These are phyloP conservation scores for Alternaria gansuensis DNA, from an alignment of 2,329 filamentous ascomycete species.

Conservation along the genomic window DNA sequence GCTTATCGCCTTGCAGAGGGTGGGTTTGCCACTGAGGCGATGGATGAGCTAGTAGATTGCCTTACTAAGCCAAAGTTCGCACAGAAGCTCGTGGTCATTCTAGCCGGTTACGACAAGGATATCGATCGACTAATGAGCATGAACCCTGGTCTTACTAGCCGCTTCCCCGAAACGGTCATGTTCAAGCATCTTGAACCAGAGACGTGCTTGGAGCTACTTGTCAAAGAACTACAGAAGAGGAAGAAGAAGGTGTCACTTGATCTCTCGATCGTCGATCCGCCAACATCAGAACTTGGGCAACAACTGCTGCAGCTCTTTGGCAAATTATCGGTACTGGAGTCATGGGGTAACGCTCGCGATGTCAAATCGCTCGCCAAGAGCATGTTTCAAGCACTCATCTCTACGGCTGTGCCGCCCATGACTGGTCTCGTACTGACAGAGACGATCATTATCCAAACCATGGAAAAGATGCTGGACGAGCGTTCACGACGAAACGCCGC, in stretches of 20 bases:
- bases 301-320: conserved; percentile 51
- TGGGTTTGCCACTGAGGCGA: conserved; percentile 65
- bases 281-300: conserved; percentile 25
- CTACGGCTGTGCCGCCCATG: conserved; percentile 28
- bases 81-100: conserved; percentile 70
- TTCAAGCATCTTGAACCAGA: conserved; percentile 58
- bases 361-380: conserved; percentile 63
- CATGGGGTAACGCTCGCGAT: conserved; percentile 72
- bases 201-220: conserved; percentile 53
- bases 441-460: conserved; percentile 31
- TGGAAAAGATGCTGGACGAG: conserved; percentile 50
- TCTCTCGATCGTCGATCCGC: conserved; percentile 33
- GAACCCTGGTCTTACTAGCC: conserved; percentile 70
- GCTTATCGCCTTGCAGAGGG: conserved; percentile 71
- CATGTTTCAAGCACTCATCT: conserved; percentile 56
- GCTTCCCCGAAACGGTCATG: conserved; percentile 69
- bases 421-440: conserved; percentile 36
- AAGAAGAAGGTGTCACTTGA: conserved; percentile 47
- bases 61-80: conserved; percentile 66
- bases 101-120: conserved; percentile 73
- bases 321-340: conserved; percentile 54
- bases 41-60: conserved; percentile 62
- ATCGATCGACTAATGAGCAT: conserved; percentile 69
- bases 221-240: conserved; percentile 20
- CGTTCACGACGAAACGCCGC: conserved; percentile 36